Base-by-base conservation (phyloP, 805 yeast species). In the Vanderwaltozyma polyspora region DNA sequence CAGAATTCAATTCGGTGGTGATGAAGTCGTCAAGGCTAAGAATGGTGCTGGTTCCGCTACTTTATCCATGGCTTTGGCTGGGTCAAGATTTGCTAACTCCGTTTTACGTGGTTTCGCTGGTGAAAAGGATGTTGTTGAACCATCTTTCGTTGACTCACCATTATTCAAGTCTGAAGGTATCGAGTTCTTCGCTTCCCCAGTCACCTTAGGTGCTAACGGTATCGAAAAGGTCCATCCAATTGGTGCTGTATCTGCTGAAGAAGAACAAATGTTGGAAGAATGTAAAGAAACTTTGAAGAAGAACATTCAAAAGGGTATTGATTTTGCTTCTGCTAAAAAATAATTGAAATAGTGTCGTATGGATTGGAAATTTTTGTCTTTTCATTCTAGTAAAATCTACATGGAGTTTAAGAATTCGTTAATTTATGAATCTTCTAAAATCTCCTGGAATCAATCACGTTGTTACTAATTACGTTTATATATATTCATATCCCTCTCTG, bases 1-100 rank as follows among this genome's bases (percentile, higher is more conserved):
- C 72, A 79, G 95, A 64, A 83, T 86, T 61, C 95, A 86, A 68
- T 86, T 81, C 56, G 95, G 94, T 64, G 95, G 95, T 68, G 95
- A 84, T 58, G 95, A 84, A 70, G 94, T 84, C 48, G 94, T 84
- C 51, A 71, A 82, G 67, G 94, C 94, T 52, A 84, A 84, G 72
- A 76, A 82, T 55, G 95, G 95, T 63, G 85, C 87, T 48, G 95
- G 95, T 51, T 82, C 94, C 23, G 93, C 94, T 48, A 84, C 95
- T 41, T 70, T 84, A 51, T 84, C 94, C 43, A 84, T 84, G 94
- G 94, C 94, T 39, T 82, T 76, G 60, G 94, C 94, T 37, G 94
- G 91, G 64, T 79, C 82, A 39, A 72, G 76, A 61, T 76, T 80
- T 57, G 73, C 81, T 48, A 66, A 75, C 54, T 64, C 82, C 19